Percentiles rank a stretch among this genome's conserved stretches.
Evolutionary conservation across 257 asterid species (phyloP).

Genomic region (Verbascum thapsus): DNA sequence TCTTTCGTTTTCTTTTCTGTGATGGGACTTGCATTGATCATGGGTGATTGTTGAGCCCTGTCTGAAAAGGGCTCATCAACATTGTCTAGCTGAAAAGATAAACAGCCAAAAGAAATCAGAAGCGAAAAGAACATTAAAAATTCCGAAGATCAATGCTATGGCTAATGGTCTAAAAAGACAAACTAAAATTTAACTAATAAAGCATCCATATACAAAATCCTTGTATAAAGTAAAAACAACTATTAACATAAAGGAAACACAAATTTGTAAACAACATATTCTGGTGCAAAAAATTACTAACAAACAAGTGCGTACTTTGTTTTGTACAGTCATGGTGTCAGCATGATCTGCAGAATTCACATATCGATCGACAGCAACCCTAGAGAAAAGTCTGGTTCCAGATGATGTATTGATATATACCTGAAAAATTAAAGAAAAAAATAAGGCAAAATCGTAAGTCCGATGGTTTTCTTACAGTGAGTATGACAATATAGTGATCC

Average conservation of each 20-base stretch:
- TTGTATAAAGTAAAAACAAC: neutral
- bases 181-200: slow-evolving; percentile 2
- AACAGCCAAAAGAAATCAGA: neutral
- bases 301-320: slow-evolving; percentile 31
- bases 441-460: too few species aligned
- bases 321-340: slow-evolving; percentile 29
- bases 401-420: slow-evolving; percentile 49
- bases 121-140: neutral
- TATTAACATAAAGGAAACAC: neutral
- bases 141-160: slow-evolving; percentile 1
- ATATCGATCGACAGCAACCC: slow-evolving; percentile 48
- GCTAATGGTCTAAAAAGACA: neutral
- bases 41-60: slow-evolving; percentile 26
- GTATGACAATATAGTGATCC: neutral
- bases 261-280: neutral
- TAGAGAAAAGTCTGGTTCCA: slow-evolving; percentile 58
- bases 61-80: slow-evolving; percentile 31
- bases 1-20: slow-evolving; percentile 26
- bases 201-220: neutral
- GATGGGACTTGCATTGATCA: slow-evolving; percentile 17
- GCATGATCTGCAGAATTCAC: slow-evolving; percentile 35
- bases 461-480: too few species aligned
- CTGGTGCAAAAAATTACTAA: slow-evolving; percentile 21
- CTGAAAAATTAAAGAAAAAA: slow-evolving; percentile 38
- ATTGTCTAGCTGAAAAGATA: slow-evolving; percentile 32